Evolutionary conservation across 352 stramenopile genomes (phyloP).

Genomic region (Phytopythium vexans): DNA sequence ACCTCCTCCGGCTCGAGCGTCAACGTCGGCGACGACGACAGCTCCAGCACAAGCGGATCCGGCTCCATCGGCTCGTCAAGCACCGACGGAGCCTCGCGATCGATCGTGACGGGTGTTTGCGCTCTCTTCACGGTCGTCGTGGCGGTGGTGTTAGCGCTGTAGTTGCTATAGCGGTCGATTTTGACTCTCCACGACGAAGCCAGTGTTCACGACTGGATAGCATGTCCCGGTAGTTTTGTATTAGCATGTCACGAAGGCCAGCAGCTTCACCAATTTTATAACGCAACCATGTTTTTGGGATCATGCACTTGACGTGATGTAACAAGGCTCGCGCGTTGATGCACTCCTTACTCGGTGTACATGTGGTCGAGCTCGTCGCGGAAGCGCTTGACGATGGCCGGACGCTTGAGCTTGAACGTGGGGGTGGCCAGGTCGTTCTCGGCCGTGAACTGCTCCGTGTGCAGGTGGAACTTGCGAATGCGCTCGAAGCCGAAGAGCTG

Average conservation of each 20-base stretch:
- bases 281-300: too few species aligned
- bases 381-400: conserved; percentile 87
- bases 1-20: neutral
- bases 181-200: neutral
- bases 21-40: conserved; percentile 11
- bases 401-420: conserved; percentile 96
- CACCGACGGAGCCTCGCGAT: neutral
- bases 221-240: too few species aligned
- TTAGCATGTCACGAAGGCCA: too few species aligned
- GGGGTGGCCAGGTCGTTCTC: conserved; percentile 94
- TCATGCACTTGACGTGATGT: too few species aligned
- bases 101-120: neutral
- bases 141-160: neutral
- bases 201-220: too few species aligned
- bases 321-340: too few species aligned
- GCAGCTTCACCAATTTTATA: too few species aligned
- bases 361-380: conserved; percentile 72
- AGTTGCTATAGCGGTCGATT: neutral
- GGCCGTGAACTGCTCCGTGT: conserved; percentile 82
- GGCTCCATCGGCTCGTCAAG: conserved; percentile 14
- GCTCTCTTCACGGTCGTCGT: neutral
- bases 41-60: conserved; percentile 10
- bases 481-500: conserved; percentile 92
- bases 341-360: conserved; percentile 40
- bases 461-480: conserved; percentile 85